These are phyloP conservation scores for Silene uniflora DNA, from an alignment of 148 eudicot species.

Conservation along the genomic window DNA sequence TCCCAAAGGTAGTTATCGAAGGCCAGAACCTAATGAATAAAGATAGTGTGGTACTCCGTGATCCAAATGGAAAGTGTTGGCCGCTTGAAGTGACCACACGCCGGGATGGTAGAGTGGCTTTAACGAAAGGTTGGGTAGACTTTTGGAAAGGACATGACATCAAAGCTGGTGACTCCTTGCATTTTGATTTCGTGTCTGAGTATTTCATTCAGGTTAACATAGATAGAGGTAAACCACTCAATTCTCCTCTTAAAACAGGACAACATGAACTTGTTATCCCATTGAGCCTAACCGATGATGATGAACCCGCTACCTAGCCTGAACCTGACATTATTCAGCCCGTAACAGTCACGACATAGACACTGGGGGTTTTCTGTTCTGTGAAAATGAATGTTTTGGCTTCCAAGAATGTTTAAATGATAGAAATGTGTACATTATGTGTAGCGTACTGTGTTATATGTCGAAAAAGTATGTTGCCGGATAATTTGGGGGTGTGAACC, in stretches of 20 bases:
- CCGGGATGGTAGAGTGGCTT: constrained; percentile 19
- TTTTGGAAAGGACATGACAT: constrained; percentile 32
- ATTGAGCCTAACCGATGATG: constrained; percentile 6
- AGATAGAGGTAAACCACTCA: constrained; percentile 10
- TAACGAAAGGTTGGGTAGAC: constrained; percentile 30
- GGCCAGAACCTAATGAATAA: constrained; percentile 16
- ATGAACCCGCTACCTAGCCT: background rate
- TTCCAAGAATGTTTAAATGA: no score
- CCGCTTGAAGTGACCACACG: constrained; percentile 24
- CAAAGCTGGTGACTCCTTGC: constrained; percentile 23
- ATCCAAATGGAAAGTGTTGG: constrained; percentile 31
- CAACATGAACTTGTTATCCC: background rate
- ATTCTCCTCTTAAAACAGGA: background rate
- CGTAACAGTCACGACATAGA: background rate
- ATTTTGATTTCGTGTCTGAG: constrained; percentile 24
- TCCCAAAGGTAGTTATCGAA: constrained; percentile 17
- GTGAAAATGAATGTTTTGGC: background rate
- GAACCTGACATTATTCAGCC: background rate
- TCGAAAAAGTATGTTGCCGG: background rate
- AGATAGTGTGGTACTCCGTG: constrained; percentile 25
- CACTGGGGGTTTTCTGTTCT: background rate
- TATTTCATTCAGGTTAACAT: constrained; percentile 21
- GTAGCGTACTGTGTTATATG: background rate
- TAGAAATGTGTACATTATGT: no score
- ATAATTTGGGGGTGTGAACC: background rate